Evolutionary conservation across 2,329 filamentous ascomycete species (phyloP), one percentile per base, ranked within the genome.

Genomic region (Pseudogymnoascus sp.): DNA sequence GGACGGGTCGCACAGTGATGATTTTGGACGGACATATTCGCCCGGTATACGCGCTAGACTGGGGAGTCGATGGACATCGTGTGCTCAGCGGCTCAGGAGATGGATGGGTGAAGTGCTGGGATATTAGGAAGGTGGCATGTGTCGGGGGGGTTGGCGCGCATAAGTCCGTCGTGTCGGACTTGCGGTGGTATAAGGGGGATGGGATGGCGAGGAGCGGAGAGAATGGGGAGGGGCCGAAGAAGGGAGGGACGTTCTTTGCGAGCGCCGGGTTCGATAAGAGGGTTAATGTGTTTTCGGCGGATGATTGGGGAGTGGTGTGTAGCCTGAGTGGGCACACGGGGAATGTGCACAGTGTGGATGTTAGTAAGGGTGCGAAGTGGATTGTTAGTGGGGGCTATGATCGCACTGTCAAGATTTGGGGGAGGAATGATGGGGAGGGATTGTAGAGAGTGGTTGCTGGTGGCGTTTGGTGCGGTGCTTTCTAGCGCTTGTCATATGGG

Each of bases 21-120:
- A 90, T 97, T 66, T 80, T 99, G 1, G 92, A 97, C 70, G 84
- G 83, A 1, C 84, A 87, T 68, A 94, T 97, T 70, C 90, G 92
- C 64, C 92, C 95, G 12, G 96, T 99, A 60, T 92, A 96, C 69
- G 91, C 87, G 0, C 78, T 97, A 5, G 92, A 97, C 73, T 99
- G 95, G 94, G 86, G 89, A 62, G 82, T 87, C 0, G 94, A 99
- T 71, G 91, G 93, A 5, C 87, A 96, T 72, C 85, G 94, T n/a
- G 84, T 97, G 7, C 78, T 97, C n/a, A 91, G 91, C 0, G 92
- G 91, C 1, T 95, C 91, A 12, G 91, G 87, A 2, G 94, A 99
- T 71, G 93, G 93, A 16, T 97, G 94, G 83, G 86, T 96, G 70
- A 97, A 97, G 74, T 97, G 93, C 75, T 99, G 94, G 94, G 94